Evolutionary conservation across 148 eudicot genomes (phyloP), one percentile per base, ranked within the genome.

Genomic region (Selenicereus undatus): DNA sequence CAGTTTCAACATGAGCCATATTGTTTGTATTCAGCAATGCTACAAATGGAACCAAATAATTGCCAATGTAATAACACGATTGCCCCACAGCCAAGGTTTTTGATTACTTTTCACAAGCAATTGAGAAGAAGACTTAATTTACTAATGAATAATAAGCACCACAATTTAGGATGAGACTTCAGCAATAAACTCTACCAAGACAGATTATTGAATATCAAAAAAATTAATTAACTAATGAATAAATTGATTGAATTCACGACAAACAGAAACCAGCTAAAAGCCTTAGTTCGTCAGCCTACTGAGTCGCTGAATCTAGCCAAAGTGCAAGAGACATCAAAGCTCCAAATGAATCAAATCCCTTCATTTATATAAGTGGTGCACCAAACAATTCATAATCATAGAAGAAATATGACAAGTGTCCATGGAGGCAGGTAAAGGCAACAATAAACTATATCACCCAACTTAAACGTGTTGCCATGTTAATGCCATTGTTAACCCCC

Each of bases 401-500:
- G 36, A 27, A 14, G 16, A 69, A 29, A 24, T 29, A 69, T 5
- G 72, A 71, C 62, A 56, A 56, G n/a, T 56, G 22, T 56, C 62
- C 13, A 42, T 10, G 51, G 74, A 39, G n/a, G 22, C 45, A 42
- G 27, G n/a, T 35, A 4, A 72, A 21, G 14, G 32, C 8, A 71
- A 71, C 6, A 69, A 69, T 69, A 69, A 71, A 35, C 13, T 48
- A 48, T 71, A 35, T 71, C 35, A 11, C n/a, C 74, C n/a, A 17
- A 64, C 71, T 8, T 20, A 62, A 82, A 78, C 52, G 50, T 74
- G 78, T 27, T 78, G 51, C 21, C 62, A 71, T 54, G 66, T 64
- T 45, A 36, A 56, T 64, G 20, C 66, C 71, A 50, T 77, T 62
- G 29, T 60, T n/a, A 50, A 10, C 18, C 71, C 5, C 52, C 51